A percentile compares a stretch with the other conserved stretches of the same genome.
Conservation (phyloP, 495 filamentous ascomycete genomes). For the Talaromyces ruber region DNA sequence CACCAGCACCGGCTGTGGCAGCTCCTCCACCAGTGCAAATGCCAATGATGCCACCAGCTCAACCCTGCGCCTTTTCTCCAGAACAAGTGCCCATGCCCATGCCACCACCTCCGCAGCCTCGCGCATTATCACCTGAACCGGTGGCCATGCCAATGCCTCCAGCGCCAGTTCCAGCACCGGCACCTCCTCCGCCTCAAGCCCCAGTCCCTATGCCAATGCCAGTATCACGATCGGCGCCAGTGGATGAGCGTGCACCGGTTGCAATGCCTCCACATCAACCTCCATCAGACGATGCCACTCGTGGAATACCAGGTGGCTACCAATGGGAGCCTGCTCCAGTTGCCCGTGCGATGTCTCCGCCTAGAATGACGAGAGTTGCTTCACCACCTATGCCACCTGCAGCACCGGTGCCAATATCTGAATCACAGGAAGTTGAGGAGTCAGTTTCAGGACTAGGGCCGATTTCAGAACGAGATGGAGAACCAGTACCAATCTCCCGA, state of each 20-base stretch:
- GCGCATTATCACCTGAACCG: not conserved
- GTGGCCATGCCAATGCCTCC: not conserved
- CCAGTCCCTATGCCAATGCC: not conserved
- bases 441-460: not conserved
- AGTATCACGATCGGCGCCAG: not conserved
- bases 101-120: not conserved
- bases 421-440: not conserved
- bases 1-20: not conserved
- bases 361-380: not conserved
- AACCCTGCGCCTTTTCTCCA: not conserved
- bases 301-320: not conserved
- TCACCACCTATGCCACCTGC: not conserved
- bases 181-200: not conserved
- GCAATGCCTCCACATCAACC: not conserved
- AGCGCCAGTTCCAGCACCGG: not conserved
- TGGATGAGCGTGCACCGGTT: not conserved
- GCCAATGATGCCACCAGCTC: slow-evolving; percentile 1
- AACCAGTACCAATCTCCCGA: not conserved
- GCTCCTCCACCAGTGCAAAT: slow-evolving; percentile 2
- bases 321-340: slow-evolving; percentile 8
- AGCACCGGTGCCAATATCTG: not conserved
- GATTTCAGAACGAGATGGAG: not conserved
- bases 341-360: slow-evolving; percentile 7
- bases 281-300: not conserved
- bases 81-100: not conserved